Evolutionary conservation across 2,329 filamentous ascomycete species (phyloP), one percentile per base, ranked within the genome.

Genomic region (Chaetothyriales sp.): DNA sequence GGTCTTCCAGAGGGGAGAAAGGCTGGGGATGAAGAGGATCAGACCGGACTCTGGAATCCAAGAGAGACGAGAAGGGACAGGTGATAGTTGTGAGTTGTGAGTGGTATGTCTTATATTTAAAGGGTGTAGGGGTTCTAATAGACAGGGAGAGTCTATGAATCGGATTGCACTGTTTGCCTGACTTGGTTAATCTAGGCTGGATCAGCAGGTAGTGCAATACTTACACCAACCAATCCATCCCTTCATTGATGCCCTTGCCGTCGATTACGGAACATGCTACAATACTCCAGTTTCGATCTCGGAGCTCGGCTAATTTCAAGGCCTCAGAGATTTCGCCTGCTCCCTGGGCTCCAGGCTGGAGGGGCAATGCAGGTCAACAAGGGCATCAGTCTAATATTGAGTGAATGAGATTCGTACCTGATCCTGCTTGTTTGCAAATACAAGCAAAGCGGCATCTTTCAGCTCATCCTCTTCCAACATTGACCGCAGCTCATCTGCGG

Each of bases 351-450:
- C 92, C 92, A 1, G 90, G 90, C 69, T 96, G 88, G 15, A n/a
- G 18, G 32, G 20, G 22, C 6, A 25, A 15, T 2, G 8, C 22
- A 26, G 22, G 45, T 47, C 45, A 47, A 28, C 43, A 45, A 20
- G 43, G 15, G 19, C 18, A 5, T 20, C n/a, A n/a, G 18, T 19
- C 1, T 10, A 26, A 45, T 12, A 19, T 9, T 32, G 45, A 8
- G 28, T 18, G 19, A 8, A 4, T 2, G 10, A 25, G 52, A 25
- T 6, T 25, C 22, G 15, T 54, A 60, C 58, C 50, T 61, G 59
- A 70, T 98, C 92, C 69, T 98, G 92, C 73, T 98, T 98, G 73
- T 98, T 98, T 63, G 92, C 92, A 68, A 96, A 98, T 9, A 98
- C 92, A 50, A 98, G 72, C 50, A 98, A 73, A 19, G 88, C 82